Evolutionary conservation across 1,139 yeast species (phyloP).

Genomic region (Suhomyces bolitotheri): DNA sequence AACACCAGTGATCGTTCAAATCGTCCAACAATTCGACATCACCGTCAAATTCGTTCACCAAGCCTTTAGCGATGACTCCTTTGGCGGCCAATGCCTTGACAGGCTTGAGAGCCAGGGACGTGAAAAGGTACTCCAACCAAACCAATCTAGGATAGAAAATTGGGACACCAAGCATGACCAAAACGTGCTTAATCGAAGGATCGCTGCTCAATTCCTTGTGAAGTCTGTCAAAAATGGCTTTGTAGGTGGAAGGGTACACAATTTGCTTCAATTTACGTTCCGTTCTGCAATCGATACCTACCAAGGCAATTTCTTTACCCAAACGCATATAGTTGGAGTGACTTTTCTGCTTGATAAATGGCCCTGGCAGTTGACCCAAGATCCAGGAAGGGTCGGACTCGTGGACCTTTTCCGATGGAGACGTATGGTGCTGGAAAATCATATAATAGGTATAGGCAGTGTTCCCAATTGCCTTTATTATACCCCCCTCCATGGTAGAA

Average conservation of each 20-base stretch:
- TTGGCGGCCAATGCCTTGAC: constrained; percentile 65
- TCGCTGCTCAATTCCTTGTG: constrained; percentile 50
- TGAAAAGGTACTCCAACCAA: constrained; percentile 77
- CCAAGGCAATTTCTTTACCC: constrained; percentile 69
- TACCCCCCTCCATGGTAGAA: constrained; percentile 66
- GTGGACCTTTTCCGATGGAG: constrained; percentile 43
- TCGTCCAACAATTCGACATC: constrained; percentile 88
- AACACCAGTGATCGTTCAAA: constrained; percentile 95
- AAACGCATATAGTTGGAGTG: constrained; percentile 71
- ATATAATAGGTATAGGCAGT: constrained; percentile 83
- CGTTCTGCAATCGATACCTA: constrained; percentile 90
- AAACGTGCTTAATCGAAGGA: constrained; percentile 67
- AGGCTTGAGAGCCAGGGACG: constrained; percentile 64
- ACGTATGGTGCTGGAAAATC: constrained; percentile 85
- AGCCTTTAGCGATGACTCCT: constrained; percentile 64
- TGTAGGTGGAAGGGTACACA: constrained; percentile 57
- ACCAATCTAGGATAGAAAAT: constrained; percentile 91
- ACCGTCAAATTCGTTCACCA: constrained; percentile 90
- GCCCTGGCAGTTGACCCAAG: constrained; percentile 53
- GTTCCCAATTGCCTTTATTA: constrained; percentile 70
- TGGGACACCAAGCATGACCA: constrained; percentile 90
- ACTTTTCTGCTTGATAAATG: constrained; percentile 61
- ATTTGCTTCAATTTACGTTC: constrained; percentile 71
- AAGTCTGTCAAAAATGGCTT: constrained; percentile 59
- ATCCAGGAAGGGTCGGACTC: constrained; percentile 61